These are phyloP conservation scores for Ramaria rubella DNA, from an alignment of 768 basidiomycete genomes.

Conservation along the genomic window DNA sequence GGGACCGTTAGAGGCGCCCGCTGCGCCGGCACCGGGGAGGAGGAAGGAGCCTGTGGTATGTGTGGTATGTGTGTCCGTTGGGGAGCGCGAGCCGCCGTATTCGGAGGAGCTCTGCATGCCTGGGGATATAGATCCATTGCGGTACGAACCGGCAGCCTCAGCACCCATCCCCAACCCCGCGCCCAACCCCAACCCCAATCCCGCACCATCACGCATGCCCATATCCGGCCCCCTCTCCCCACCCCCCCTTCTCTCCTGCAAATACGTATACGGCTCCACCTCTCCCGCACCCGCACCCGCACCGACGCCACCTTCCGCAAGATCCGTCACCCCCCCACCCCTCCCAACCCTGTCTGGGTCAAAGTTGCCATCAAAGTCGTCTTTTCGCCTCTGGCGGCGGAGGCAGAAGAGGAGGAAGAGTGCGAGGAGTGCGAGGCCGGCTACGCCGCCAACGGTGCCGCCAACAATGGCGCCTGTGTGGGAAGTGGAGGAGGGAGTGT, in stretches of 20 bases:
- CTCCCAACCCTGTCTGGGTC: conserved; percentile 34
- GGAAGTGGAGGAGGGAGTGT: conserved; percentile 3
- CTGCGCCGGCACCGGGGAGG: neutral
- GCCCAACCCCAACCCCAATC: too few relatives aligned
- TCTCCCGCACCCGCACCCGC: neutral
- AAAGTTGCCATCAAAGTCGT: conserved; percentile 46
- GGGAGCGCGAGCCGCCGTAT: neutral
- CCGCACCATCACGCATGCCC: neutral
- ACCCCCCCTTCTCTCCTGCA: neutral
- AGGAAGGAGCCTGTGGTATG: neutral
- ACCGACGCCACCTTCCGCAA: neutral
- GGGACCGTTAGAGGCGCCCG: neutral
- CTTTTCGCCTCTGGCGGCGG: conserved; percentile 19
- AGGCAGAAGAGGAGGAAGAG: conserved; percentile 24
- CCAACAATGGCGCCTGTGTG: conserved; percentile 44
- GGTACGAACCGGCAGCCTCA: too few relatives aligned
- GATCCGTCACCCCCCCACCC: neutral
- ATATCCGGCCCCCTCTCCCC: neutral
- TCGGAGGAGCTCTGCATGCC: neutral
- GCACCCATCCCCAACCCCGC: neutral
- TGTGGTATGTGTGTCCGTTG: neutral
- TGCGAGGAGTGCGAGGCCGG: conserved; percentile 22
- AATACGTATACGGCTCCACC: neutral
- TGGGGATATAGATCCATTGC: neutral
- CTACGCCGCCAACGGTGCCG: conserved; percentile 44